Evolutionary conservation across 352 stramenopile species (phyloP).

Genomic region (Pythium grandisporangium): DNA sequence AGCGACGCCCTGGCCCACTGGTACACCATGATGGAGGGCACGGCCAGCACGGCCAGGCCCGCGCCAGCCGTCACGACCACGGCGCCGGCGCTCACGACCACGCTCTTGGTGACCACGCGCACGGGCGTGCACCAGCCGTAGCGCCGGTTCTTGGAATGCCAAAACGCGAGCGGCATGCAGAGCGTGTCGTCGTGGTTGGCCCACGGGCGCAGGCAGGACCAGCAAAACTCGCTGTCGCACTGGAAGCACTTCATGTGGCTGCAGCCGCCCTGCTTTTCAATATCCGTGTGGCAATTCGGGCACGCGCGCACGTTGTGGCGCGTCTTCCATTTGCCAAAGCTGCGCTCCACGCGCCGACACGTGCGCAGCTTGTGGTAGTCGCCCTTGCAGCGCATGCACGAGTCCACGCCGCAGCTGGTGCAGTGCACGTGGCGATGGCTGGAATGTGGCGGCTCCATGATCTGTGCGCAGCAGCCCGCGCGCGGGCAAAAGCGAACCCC

Average conservation of each 20-base stretch:
- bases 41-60: constrained; percentile 54
- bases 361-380: constrained; percentile 44
- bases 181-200: constrained; percentile 62
- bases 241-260: constrained; percentile 83
- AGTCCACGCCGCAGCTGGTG: constrained; percentile 29
- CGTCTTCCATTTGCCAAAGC: constrained; percentile 62
- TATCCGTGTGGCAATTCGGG: constrained; percentile 53
- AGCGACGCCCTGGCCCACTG: constrained; percentile 43
- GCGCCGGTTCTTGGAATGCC: constrained; percentile 54
- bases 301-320: constrained; percentile 59
- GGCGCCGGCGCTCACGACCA: constrained; percentile 34
- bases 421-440: constrained; percentile 34
- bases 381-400: constrained; percentile 59
- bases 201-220: constrained; percentile 65
- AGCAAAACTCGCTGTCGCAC: constrained; percentile 82
- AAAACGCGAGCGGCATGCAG: constrained; percentile 57
- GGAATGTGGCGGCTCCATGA: constrained; percentile 50
- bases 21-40: constrained; percentile 57
- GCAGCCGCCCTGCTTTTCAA: constrained; percentile 82
- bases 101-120: constrained; percentile 63
- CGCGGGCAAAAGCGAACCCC: constrained; percentile 69
- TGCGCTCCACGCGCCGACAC: constrained; percentile 54
- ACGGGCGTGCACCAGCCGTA: constrained; percentile 55
- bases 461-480: constrained; percentile 41
- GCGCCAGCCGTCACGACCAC: constrained; percentile 43